Evolutionary conservation across 371 early-diverging fungal genomes (phyloP).

Genomic region (Zychaea mexicana): DNA sequence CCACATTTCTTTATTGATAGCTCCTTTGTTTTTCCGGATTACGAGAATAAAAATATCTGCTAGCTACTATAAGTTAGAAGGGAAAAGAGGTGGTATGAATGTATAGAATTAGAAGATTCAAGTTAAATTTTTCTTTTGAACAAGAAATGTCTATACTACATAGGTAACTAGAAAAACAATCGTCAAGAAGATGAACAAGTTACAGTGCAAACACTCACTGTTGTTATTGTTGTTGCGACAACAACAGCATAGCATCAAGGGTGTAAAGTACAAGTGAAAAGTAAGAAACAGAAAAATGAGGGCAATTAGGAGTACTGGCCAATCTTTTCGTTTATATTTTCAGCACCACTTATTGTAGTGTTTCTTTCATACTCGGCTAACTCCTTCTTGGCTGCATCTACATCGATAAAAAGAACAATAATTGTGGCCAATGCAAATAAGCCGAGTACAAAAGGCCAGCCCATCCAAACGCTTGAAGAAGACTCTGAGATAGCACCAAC

Average conservation of each 20-base stretch:
- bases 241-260: too few species aligned
- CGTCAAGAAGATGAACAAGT: too few species aligned
- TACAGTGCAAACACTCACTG: too few species aligned
- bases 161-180: too few species aligned
- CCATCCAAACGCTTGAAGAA: slow-evolving; percentile 53
- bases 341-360: not conserved
- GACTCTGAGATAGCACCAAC: slow-evolving; percentile 57
- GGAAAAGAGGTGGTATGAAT: too few species aligned
- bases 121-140: too few species aligned
- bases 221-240: too few species aligned
- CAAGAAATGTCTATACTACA: too few species aligned
- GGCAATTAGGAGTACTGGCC: not conserved
- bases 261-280: not conserved
- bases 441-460: slow-evolving; percentile 58
- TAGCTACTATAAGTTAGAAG: too few species aligned
- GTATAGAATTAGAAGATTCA: too few species aligned
- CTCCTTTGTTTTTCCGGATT: too few species aligned
- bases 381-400: slow-evolving; percentile 56
- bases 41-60: too few species aligned
- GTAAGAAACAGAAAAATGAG: not conserved
- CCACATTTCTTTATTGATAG: not conserved
- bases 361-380: slow-evolving; percentile 22
- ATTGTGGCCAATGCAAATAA: slow-evolving; percentile 44
- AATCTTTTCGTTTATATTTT: not conserved
- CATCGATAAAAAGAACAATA: slow-evolving; percentile 51